These are phyloP conservation scores for Penicillium nucicola DNA, from an alignment of 495 filamentous ascomycete genomes.

Conservation along the genomic window DNA sequence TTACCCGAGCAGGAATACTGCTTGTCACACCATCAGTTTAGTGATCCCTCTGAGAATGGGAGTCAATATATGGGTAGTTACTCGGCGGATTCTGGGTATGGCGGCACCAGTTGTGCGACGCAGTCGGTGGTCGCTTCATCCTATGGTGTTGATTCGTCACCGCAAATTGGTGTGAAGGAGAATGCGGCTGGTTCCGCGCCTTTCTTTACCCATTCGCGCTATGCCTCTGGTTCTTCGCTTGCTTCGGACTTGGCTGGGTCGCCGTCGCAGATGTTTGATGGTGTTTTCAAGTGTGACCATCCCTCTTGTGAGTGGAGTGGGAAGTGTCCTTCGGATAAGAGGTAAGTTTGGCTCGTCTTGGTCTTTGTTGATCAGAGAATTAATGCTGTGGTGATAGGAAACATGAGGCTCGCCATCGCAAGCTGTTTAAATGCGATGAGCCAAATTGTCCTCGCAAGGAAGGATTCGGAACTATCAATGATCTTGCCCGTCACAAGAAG, in stretches of 20 bases:
- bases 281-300: constrained; percentile 33
- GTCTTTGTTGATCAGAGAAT: not conserved
- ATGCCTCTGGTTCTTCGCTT: constrained; percentile 10
- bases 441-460: constrained; percentile 55
- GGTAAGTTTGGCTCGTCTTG: constrained; percentile 16
- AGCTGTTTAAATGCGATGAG: constrained; percentile 66
- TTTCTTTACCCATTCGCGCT: constrained; percentile 11
- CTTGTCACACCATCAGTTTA: constrained; percentile 28
- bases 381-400: constrained; percentile 54
- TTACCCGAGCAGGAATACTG: constrained; percentile 21
- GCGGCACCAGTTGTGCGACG: constrained; percentile 45
- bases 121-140: constrained; percentile 40
- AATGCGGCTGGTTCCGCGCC: constrained; percentile 20
- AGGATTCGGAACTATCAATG: constrained; percentile 82
- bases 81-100: constrained; percentile 64
- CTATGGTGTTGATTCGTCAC: constrained; percentile 29
- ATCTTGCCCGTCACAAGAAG: constrained; percentile 69
- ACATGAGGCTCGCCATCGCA: constrained; percentile 73
- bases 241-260: constrained; percentile 15
- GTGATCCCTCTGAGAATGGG: constrained; percentile 52
- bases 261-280: constrained; percentile 16
- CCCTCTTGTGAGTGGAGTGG: constrained; percentile 36
- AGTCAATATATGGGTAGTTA: constrained; percentile 47
- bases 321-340: constrained; percentile 43
- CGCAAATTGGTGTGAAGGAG: constrained; percentile 22